Evolutionary conservation across 257 asterid genomes (phyloP), one percentile per base, ranked within the genome.

Genomic region (Ophiorrhiza pumila): DNA sequence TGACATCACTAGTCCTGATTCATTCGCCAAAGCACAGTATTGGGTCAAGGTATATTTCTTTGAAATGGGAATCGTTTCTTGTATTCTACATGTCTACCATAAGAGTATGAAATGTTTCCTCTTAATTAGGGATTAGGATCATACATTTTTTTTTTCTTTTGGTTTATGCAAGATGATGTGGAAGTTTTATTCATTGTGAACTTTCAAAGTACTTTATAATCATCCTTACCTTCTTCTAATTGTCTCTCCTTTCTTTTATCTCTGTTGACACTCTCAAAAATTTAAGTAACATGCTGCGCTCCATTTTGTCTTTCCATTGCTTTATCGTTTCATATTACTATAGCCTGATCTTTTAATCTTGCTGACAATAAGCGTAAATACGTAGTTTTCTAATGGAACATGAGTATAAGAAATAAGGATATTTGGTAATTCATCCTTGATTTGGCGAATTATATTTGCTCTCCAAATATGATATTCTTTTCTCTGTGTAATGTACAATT

Each of bases 1-100:
- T 70, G 99, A 95, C 80, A 95, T 95, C 65, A 92, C 99, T 15
- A 92, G 91, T 84, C 92, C 97, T 29, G 99, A 95, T 31, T 84
- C 99, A 34, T 95, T 95, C 76, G 60, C 76, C 67, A 91, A 88
- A 81, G 96, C 97, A 29, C 93, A 90, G 72, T 91, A 90, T 66
- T 91, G 96, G 97, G 94, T 90, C 78, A 91, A 90, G 96, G 97
- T 91, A 86, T 45, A 59, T 55, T 27, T 13, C 17, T 20, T 58
- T 32, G 60, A 29, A 45, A 52, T 55, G 11, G 8, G 53, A 49
- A 47, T 9, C 32, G 32, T 15, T n/a, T 29, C 7, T 39, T 62
- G 39, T 32, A 35, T 34, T 35, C 59, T 41, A 17, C 58, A 3
- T 74, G 32, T 63, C 58, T 49, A 18, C 56, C 34, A 68, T 34